These are phyloP conservation scores for Haplosporangium sp. DNA, from an alignment of 371 early-diverging fungal species.

Conservation along the genomic window DNA sequence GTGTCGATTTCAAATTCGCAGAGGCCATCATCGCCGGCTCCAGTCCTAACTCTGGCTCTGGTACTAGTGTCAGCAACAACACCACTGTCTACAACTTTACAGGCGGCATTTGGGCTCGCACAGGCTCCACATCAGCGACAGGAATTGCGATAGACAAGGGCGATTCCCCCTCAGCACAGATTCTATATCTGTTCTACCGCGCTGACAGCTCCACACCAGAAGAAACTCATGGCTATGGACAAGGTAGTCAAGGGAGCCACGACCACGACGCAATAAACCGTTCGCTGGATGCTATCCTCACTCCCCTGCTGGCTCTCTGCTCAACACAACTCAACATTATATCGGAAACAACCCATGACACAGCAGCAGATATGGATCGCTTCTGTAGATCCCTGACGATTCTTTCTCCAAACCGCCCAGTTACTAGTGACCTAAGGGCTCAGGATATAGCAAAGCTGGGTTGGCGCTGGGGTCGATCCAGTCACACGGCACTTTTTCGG, in stretches of 20 bases:
- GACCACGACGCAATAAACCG: not conserved
- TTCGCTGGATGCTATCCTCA: not conserved
- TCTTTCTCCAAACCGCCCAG: slow-evolving; percentile 1
- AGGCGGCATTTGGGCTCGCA: slow-evolving; percentile 17
- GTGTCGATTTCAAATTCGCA: too few relatives aligned
- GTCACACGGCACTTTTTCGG: not conserved
- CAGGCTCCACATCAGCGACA: not conserved
- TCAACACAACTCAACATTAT: slow-evolving; percentile 21
- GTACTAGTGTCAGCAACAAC: not conserved
- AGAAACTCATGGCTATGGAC: not conserved
- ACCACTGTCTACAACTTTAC: not conserved
- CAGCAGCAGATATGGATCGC: slow-evolving; percentile 12
- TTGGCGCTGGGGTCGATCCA: slow-evolving; percentile 16
- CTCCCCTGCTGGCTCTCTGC: slow-evolving; percentile 17
- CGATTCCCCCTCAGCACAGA: not conserved
- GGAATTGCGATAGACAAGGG: not conserved
- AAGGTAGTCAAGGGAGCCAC: not conserved
- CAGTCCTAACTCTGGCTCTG: too few relatives aligned
- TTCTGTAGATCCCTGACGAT: not conserved
- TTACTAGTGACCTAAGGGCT: not conserved
- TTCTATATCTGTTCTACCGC: not conserved
- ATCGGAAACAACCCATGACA: slow-evolving; percentile 7
- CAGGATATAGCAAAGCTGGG: not conserved
- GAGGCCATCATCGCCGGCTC: too few relatives aligned
- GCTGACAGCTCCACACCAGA: not conserved